Evolutionary conservation across 2,329 filamentous ascomycete genomes (phyloP).

Genomic region (Dothidotthia symphoricarpi): DNA sequence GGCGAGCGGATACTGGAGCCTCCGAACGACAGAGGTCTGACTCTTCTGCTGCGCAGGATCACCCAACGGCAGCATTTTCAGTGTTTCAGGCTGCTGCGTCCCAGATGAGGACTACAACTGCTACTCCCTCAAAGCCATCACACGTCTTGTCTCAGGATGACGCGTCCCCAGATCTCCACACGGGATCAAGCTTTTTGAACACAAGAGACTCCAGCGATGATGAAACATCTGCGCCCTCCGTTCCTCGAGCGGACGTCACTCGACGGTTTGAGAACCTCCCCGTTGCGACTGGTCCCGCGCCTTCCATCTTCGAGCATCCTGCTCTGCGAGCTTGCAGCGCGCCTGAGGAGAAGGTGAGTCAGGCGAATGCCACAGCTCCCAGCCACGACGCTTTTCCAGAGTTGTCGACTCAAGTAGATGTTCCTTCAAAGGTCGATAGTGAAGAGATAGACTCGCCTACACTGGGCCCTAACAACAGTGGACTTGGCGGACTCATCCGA

Average conservation of each 20-base stretch:
- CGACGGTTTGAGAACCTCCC: slow-evolving; percentile 38
- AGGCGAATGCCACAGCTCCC: slow-evolving; percentile 7
- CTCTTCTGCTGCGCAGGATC: slow-evolving; percentile 31
- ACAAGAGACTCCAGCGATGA: slow-evolving; percentile 35
- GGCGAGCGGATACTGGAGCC: slow-evolving; percentile 25
- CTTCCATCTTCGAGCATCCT: slow-evolving; percentile 39
- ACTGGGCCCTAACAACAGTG: slow-evolving; percentile 62
- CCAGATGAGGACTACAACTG: slow-evolving; percentile 42
- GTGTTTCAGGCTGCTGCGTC: slow-evolving; percentile 49
- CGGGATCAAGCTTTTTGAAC: slow-evolving; percentile 30
- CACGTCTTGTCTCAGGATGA: slow-evolving; percentile 7
- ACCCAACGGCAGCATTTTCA: slow-evolving; percentile 42
- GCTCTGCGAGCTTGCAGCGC: slow-evolving; percentile 36
- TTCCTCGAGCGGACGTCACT: slow-evolving; percentile 9
- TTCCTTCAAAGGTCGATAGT: slow-evolving; percentile 16
- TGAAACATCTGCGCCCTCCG: slow-evolving; percentile 25
- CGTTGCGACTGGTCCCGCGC: slow-evolving; percentile 33
- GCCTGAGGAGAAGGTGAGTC: slow-evolving; percentile 19
- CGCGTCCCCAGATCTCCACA: slow-evolving; percentile 17
- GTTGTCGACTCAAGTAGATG: slow-evolving; percentile 10
- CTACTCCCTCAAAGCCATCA: slow-evolving; percentile 17
- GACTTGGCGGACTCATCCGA: slow-evolving; percentile 76
- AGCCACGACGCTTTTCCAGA: slow-evolving; percentile 3
- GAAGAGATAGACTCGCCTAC: slow-evolving; percentile 71
- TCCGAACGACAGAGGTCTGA: slow-evolving; percentile 28